phyloP scores from a whole-genome alignment of 805 yeast genomes.

The Yamadazyma ubonensis region DNA sequence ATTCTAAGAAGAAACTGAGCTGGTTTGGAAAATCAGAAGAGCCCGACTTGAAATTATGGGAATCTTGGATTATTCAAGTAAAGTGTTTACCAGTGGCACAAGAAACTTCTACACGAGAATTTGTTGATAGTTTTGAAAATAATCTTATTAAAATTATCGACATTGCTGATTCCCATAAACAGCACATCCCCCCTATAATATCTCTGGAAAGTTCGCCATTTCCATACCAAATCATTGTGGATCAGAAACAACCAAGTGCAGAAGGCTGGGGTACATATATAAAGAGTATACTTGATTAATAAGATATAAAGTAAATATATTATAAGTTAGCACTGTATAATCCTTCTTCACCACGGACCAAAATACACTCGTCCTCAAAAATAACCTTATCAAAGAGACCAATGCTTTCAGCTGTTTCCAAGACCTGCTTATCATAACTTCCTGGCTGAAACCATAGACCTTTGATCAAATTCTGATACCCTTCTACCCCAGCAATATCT shows the following conservation, averaged over 20 bases:
- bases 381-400: constrained; percentile 35
- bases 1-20: constrained; percentile 44
- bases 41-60: constrained; percentile 60
- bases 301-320: not conserved
- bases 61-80: constrained; percentile 62
- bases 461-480: constrained; percentile 40
- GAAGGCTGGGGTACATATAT: constrained; percentile 45
- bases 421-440: constrained; percentile 54
- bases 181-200: constrained; percentile 73
- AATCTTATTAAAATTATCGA: constrained; percentile 48
- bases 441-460: constrained; percentile 88
- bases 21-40: constrained; percentile 52
- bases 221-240: constrained; percentile 40
- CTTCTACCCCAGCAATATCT: constrained; percentile 40
- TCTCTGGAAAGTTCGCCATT: constrained; percentile 67
- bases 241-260: constrained; percentile 21
- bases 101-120: constrained; percentile 17
- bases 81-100: constrained; percentile 37
- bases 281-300: constrained; percentile 40
- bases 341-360: constrained; percentile 64
- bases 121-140: constrained; percentile 38
- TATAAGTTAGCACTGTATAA: constrained; percentile 40
- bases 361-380: constrained; percentile 62
- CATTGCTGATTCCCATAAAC: constrained; percentile 54
- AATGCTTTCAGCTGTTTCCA: constrained; percentile 39